Conservation (phyloP, 2,329 filamentous ascomycete species). For the Aspergillus sclerotialis region DNA sequence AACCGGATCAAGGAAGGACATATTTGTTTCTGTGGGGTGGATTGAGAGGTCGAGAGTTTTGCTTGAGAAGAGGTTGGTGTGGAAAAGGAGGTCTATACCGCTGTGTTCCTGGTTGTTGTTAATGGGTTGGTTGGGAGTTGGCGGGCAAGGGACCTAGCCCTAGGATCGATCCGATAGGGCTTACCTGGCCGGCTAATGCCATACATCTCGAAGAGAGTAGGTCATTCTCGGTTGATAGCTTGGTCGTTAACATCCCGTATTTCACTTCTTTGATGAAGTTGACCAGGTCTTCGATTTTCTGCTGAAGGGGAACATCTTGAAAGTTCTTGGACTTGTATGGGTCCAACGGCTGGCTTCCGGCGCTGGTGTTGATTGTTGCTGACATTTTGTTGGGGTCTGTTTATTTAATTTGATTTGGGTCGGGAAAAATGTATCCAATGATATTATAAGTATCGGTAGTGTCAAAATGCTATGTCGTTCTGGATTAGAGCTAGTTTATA, state of each 20-base stretch:
- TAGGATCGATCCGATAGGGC: too few species aligned
- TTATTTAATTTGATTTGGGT: neutral
- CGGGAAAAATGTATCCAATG: neutral
- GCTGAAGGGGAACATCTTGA: constrained; percentile 62
- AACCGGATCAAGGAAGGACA: constrained; percentile 66
- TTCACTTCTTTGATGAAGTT: constrained; percentile 67
- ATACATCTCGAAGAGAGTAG: constrained; percentile 75
- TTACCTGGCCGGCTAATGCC: constrained; percentile 72
- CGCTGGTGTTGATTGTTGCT: constrained; percentile 48
- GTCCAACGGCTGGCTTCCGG: constrained; percentile 60
- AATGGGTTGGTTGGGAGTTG: too few species aligned
- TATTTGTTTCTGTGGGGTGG: constrained; percentile 67
- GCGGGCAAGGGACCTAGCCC: too few species aligned
- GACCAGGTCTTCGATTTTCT: constrained; percentile 69
- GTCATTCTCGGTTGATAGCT: constrained; percentile 52
- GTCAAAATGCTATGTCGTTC: too few species aligned
- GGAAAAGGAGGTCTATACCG: constrained; percentile 77
- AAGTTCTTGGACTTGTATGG: constrained; percentile 74
- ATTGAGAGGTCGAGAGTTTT: constrained; percentile 74
- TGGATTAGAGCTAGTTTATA: too few species aligned
- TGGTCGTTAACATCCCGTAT: constrained; percentile 85
- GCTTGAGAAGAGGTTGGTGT: constrained; percentile 83
- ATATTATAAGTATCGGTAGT: constrained; percentile 1
- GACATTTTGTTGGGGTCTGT: constrained; percentile 19
- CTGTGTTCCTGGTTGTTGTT: constrained; percentile 56